phyloP scores from a whole-genome alignment of 176 grass and related monocot genomes.

The Elaeis guineensis region DNA sequence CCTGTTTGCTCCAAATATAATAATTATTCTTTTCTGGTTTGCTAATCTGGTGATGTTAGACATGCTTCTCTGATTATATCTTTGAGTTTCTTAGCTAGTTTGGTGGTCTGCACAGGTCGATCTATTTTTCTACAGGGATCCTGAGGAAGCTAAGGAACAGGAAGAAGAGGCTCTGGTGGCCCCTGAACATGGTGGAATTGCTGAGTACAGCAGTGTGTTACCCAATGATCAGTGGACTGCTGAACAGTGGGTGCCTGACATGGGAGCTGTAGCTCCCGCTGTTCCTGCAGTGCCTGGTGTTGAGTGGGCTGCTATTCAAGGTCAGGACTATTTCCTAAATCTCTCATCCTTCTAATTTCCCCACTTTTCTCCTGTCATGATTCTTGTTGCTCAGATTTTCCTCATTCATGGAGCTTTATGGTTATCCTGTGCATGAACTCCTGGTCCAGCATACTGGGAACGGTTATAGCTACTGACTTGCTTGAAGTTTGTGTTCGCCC shows the following conservation, averaged over 20 bases:
- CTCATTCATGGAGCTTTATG: no score
- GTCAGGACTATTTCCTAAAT: conserved; percentile 21
- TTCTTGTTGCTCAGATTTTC: no score
- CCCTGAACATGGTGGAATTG: conserved; percentile 44
- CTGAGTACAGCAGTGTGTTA: conserved; percentile 39
- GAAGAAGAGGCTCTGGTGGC: conserved; percentile 59
- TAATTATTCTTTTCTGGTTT: no score
- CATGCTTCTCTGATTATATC: no score
- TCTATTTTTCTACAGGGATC: conserved; percentile 87
- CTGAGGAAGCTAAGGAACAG: conserved; percentile 87
- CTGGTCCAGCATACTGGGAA: no score
- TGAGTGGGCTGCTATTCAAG: conserved; percentile 43
- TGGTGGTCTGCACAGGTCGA: conserved; percentile 45
- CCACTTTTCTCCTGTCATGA: no score
- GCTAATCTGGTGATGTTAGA: no score
- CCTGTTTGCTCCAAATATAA: no score
- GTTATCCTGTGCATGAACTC: no score
- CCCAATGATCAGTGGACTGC: conserved; percentile 45
- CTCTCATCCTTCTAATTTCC: not conserved
- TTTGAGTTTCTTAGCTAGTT: no score
- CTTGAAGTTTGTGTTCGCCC: no score
- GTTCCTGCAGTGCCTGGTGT: conserved; percentile 18
- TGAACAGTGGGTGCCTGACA: conserved; percentile 67
- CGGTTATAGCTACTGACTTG: no score
- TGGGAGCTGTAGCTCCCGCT: conserved; percentile 11